Evolutionary conservation across 345 rosid genomes (phyloP).

Genomic region (Luvunga scandens): DNA sequence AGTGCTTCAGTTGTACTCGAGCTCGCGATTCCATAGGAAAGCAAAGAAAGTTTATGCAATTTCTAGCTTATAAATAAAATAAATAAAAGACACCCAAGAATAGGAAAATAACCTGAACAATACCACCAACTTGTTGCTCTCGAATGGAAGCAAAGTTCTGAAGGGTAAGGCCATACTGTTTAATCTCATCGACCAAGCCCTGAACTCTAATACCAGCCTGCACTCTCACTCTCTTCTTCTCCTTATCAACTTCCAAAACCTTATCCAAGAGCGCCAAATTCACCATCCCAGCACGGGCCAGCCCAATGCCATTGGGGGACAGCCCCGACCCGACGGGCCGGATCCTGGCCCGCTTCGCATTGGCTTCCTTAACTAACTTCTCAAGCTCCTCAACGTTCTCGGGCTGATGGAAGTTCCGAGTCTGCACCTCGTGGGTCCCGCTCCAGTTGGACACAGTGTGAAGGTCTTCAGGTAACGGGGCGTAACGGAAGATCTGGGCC

Average conservation of each 20-base stretch:
- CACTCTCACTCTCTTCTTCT: conserved; percentile 74
- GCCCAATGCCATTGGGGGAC: conserved; percentile 88
- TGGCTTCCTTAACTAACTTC: conserved; percentile 56
- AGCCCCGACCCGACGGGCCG: conserved; percentile 94
- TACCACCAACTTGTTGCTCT: conserved; percentile 99
- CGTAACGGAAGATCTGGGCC: conserved; percentile 86
- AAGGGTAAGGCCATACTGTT: conserved; percentile 74
- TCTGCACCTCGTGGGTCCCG: conserved; percentile 96
- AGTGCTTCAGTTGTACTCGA: too few species aligned
- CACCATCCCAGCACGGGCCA: conserved; percentile 90
- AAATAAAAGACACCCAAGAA: not conserved
- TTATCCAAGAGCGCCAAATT: conserved; percentile 81
- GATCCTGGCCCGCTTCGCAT: conserved; percentile 55
- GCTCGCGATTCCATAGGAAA: not conserved
- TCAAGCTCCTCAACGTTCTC: conserved; percentile 66
- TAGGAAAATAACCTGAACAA: conserved; percentile 63
- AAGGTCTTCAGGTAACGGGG: conserved; percentile 91
- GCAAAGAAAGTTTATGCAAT: not conserved
- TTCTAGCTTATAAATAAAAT: not conserved
- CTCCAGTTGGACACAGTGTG: conserved; percentile 97
- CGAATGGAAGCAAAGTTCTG: conserved; percentile 95
- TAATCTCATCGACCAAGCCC: conserved; percentile 79
- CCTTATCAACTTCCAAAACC: conserved; percentile 79
- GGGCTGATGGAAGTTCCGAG: conserved; percentile 82
- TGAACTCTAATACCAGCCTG: conserved; percentile 94